phyloP scores from a whole-genome alignment of 2,329 filamentous ascomycete species.

The Niveomyces coronatus region DNA sequence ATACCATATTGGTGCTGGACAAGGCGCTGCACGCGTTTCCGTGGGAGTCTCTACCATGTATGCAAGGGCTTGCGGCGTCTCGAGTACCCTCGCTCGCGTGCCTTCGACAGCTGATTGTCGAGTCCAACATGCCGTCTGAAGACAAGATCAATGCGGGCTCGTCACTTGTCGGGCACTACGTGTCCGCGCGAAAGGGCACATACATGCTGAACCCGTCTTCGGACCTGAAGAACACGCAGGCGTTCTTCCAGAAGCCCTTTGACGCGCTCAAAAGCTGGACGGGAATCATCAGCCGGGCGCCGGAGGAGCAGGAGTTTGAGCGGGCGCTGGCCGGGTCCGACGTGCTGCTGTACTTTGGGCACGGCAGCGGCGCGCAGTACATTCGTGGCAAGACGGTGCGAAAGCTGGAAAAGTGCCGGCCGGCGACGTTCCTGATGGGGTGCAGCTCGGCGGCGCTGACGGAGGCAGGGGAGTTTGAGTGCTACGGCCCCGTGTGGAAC shows the following conservation, averaged over 20 bases:
- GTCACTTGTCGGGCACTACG: constrained; percentile 36
- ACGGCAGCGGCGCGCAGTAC: constrained; percentile 91
- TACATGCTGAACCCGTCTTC: constrained; percentile 86
- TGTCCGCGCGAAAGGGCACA: constrained; percentile 46
- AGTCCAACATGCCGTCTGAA: constrained; percentile 22
- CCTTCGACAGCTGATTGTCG: constrained; percentile 64
- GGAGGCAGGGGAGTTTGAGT: constrained; percentile 79
- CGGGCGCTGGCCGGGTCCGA: constrained; percentile 53
- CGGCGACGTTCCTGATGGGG: constrained; percentile 83
- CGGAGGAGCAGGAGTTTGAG: constrained; percentile 70
- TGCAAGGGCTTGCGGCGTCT: constrained; percentile 69
- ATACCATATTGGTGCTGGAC: constrained; percentile 85
- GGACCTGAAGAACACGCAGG: constrained; percentile 72
- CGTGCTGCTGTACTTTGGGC: constrained; percentile 86
- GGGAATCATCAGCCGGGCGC: constrained; percentile 55
- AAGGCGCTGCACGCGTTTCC: constrained; percentile 85
- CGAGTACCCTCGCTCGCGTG: constrained; percentile 80
- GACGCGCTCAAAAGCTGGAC: constrained; percentile 57
- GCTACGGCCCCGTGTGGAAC: constrained; percentile 80
- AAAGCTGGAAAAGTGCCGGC: constrained; percentile 61
- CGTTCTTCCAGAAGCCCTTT: constrained; percentile 58
- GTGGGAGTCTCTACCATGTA: constrained; percentile 89
- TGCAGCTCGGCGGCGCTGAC: constrained; percentile 74
- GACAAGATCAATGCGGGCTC: not conserved
- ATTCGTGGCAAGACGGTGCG: constrained; percentile 77